These are phyloP conservation scores for Claviceps fusiformis DNA, from an alignment of 2,329 filamentous ascomycete species.

Conservation along the genomic window DNA sequence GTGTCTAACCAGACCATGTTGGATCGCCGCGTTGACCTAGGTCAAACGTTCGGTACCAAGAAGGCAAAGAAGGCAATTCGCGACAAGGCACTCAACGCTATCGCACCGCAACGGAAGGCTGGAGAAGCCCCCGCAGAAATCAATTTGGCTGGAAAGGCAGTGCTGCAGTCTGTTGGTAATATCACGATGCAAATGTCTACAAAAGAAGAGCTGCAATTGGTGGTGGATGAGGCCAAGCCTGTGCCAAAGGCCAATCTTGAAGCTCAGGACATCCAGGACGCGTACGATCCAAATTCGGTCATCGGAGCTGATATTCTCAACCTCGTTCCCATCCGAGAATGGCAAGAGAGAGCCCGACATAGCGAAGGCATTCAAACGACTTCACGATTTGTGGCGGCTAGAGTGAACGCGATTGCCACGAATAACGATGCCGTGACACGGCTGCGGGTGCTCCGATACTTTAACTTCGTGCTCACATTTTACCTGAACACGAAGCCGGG, in stretches of 20 bases:
- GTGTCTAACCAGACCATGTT: conserved; percentile 33
- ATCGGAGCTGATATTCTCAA: conserved; percentile 56
- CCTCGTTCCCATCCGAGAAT: conserved; percentile 56
- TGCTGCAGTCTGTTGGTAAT: conserved; percentile 50
- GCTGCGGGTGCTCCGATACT: conserved; percentile 46
- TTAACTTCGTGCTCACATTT: conserved; percentile 43
- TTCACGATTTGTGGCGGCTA: conserved; percentile 52
- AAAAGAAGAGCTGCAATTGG: conserved; percentile 49
- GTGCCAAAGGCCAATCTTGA: conserved; percentile 56
- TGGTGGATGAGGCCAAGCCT: conserved; percentile 55
- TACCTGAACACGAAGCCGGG: conserved; percentile 33
- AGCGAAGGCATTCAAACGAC: conserved; percentile 41
- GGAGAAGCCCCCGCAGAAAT: conserved; percentile 32
- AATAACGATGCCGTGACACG: conserved; percentile 39
- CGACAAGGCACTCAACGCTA: conserved; percentile 57
- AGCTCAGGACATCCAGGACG: conserved; percentile 54
- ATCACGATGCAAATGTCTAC: conserved; percentile 53
- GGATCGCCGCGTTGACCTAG: conserved; percentile 54
- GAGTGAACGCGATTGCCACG: conserved; percentile 40
- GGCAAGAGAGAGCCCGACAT: conserved; percentile 53
- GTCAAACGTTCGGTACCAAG: conserved; percentile 70
- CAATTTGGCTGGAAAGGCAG: conserved; percentile 40
- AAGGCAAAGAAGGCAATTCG: conserved; percentile 70
- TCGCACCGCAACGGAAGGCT: conserved; percentile 30
- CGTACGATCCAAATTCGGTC: conserved; percentile 54